Base-by-base conservation (phyloP, 768 basidiomycete genomes). In the Chiua virens region DNA sequence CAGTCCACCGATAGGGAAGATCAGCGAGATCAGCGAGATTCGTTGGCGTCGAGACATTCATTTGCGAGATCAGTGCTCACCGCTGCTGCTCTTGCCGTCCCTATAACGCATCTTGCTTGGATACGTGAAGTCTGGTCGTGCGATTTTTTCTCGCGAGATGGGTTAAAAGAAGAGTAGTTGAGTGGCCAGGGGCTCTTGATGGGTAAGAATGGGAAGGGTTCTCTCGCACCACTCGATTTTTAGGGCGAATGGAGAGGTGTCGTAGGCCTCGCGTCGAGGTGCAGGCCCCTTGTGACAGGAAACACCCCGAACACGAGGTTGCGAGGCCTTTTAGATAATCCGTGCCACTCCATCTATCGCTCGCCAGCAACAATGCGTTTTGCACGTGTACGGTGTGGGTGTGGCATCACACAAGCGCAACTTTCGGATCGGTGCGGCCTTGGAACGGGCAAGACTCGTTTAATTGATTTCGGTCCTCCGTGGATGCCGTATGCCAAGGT, bases 251-350 rank as follows among this genome's bases (percentile, higher is more conserved):
- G 48, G 36, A 43, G 45, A 28, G 42, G 42, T 9, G 47, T 42
- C 28, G 47, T 41, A 41, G 42, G 27, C 47, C 50, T 30, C 53
- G 27, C 52, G 45, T 42, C 55, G 43, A 47, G 50, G 50, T 42
- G 32, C 48, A 37, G 34, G 53, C 35, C 50, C 58, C 47, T 55
- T 49, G 49, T 55, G 47, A 50, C 44, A 30, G 36, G 28, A 32
- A 67, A 68, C 39, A 57, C 61, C 36, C 41, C 39, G 13, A 53
- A 56, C 66, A 66, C 53, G 66, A 68, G 66, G 66, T 54, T 47
- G 49, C 53, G 4, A 58, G 43, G 45, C 39, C 0, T 49, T 62
- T 67, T 67, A 57, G 64, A 65, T 68, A 62, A 68, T 54, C 52
- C 39, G 44, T 53, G 54, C 39, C 56, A 41, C 51, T 34, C 50